Percentiles rank a stretch among this genome's conserved stretches.
Evolutionary conservation across 1,284 basidiomycete genomes (phyloP).

Genomic region (Coniferiporia sulphurascens): DNA sequence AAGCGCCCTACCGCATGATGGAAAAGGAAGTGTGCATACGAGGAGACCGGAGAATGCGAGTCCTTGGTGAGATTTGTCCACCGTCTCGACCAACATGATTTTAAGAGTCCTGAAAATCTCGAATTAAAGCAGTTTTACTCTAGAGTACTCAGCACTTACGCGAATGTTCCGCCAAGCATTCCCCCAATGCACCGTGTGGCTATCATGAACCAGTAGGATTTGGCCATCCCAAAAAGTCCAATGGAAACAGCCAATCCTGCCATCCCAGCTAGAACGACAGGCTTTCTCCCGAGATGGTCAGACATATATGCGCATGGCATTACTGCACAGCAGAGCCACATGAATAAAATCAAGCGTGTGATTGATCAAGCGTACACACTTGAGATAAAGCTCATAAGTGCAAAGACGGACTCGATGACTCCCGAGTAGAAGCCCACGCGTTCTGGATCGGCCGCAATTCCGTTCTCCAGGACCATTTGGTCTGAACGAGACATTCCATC

Average conservation of each 20-base stretch:
- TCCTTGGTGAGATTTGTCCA: conserved; percentile 12
- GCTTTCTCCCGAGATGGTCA: conserved; percentile 20
- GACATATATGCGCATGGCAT: conserved; percentile 18
- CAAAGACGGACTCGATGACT: conserved; percentile 22
- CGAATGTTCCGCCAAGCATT: conserved; percentile 9
- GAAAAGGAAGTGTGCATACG: background rate
- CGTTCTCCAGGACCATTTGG: conserved; percentile 25
- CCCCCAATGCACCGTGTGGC: conserved; percentile 20
- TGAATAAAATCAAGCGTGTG: conserved; percentile 1
- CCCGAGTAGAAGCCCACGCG: conserved; percentile 25
- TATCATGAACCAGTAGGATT: conserved; percentile 19
- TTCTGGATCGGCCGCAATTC: conserved; percentile 22
- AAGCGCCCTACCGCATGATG: background rate
- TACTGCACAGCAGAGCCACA: conserved; percentile 8
- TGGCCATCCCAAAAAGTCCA: conserved; percentile 19
- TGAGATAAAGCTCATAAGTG: conserved; percentile 19
- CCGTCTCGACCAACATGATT: conserved; percentile 22
- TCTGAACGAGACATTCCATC: conserved; percentile 2
- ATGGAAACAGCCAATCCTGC: conserved; percentile 19
- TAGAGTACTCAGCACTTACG: conserved; percentile 3
- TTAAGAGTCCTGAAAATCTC: conserved; percentile 18
- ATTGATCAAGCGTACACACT: conserved; percentile 8
- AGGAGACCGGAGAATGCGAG: conserved; percentile 3
- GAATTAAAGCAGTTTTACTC: conserved; percentile 4
- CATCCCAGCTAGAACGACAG: conserved; percentile 20